These are phyloP conservation scores for Hygrophila difformis DNA, from an alignment of 257 asterid genomes.

Conservation along the genomic window DNA sequence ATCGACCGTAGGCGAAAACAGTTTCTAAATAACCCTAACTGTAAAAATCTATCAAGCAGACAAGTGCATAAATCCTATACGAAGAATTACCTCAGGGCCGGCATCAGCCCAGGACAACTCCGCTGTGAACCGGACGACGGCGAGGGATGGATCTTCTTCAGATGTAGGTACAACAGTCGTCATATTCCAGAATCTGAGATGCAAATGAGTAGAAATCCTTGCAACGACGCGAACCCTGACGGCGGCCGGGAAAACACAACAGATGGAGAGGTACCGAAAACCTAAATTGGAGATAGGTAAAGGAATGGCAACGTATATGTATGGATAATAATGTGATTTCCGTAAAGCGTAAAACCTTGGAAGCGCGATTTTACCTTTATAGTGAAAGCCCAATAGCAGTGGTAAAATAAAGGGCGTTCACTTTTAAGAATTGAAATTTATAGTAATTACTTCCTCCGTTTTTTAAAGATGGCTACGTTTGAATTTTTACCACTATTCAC, in stretches of 20 bases:
- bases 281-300: slow-evolving; percentile 18
- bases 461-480: too few species aligned
- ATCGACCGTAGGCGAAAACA: too few species aligned
- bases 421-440: too few species aligned
- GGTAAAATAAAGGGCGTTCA: too few species aligned
- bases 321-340: slow-evolving; percentile 13
- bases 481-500: too few species aligned
- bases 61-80: not conserved
- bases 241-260: not conserved
- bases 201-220: slow-evolving; percentile 4
- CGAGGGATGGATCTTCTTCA: slow-evolving; percentile 79
- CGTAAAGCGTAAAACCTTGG: too few species aligned
- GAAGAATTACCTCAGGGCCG: slow-evolving; percentile 59
- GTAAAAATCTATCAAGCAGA: slow-evolving; percentile 3
- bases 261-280: slow-evolving; percentile 12
- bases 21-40: not conserved
- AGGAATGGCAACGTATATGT: not conserved
- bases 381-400: too few species aligned
- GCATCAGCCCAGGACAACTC: slow-evolving; percentile 89
- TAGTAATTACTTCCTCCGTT: too few species aligned
- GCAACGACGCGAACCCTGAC: too few species aligned
- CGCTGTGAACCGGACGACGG: slow-evolving; percentile 78
- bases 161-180: slow-evolving; percentile 87
- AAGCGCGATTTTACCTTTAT: too few species aligned
- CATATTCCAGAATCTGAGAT: slow-evolving; percentile 24